Evolutionary conservation across 768 basidiomycete species (phyloP), one percentile per base, ranked within the genome.

Genomic region (Boletus reticuloceps): DNA sequence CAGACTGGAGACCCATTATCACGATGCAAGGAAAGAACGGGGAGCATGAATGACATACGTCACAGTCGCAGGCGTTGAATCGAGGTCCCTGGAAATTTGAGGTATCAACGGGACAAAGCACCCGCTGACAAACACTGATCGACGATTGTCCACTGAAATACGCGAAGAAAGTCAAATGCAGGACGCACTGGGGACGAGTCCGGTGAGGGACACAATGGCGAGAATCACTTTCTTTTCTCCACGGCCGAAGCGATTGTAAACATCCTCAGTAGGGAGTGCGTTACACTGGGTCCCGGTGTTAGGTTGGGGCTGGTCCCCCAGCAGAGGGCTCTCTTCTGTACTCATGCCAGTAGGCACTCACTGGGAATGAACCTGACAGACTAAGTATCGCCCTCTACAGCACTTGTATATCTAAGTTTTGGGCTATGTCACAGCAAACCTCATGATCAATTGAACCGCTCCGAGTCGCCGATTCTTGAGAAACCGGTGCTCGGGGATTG

Each of bases 81-180:
- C 46, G 11, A 93, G 68, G 55, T 93, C 89, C 27, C 67, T 69
- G 9, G 89, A 82, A 43, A 94, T 83, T 47, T 86, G 79, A 0
- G 89, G 88, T 52, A 92, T 86, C 0, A 84, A 83, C 0, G 89
- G 89, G 3, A 89, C 77, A 66, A 92, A 90, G 1, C 82, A 82
- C 0, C 82, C 85, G 8, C 81, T 73, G 0, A 87, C 82, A 55
- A 92, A 83, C 37, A 86, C 89, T 92, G 51, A 1, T 44, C 16
- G 32, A 60, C 16, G 45, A 31, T 36, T 41, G 2, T 25, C 25
- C 22, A 44, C 14, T 20, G 47, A 27, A 32, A n/a, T 13, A n/a
- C 14, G 43, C 42, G 6, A 38, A 40, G 41, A 31, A 25, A 20
- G 36, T 16, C 2, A 39, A 25, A 25, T 42, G 37, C 11, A 53